phyloP scores from a whole-genome alignment of 208 protist genomes.

The Acanthamoeba triangularis region DNA sequence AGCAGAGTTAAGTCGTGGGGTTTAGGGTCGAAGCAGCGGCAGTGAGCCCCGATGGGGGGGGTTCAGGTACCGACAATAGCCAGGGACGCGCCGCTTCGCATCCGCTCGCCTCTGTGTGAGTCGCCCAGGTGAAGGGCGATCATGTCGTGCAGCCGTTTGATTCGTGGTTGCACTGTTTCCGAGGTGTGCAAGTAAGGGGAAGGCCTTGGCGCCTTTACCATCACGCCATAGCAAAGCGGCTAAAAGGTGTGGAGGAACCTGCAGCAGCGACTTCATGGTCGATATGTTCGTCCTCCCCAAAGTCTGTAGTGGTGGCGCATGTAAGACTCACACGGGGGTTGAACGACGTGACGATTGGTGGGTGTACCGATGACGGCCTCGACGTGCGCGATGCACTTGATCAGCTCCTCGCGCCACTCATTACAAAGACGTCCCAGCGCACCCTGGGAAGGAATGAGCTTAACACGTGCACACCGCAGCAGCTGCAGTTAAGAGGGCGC shows the following conservation, averaged over 20 bases:
- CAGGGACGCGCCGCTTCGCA: slow-evolving; percentile 84
- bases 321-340: background rate
- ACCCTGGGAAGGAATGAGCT: slow-evolving; percentile 70
- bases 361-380: slow-evolving; percentile 89
- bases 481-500: no score
- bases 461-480: background rate
- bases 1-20: no score
- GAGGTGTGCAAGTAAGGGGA: background rate
- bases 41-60: background rate
- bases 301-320: slow-evolving; percentile 78
- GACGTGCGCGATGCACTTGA: slow-evolving; percentile 87
- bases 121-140: slow-evolving; percentile 82
- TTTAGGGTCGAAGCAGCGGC: no score
- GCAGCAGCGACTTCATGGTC: slow-evolving; percentile 74
- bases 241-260: background rate
- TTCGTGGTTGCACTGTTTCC: slow-evolving; percentile 74
- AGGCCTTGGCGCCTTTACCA: background rate
- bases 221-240: background rate
- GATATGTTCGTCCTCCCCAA: slow-evolving; percentile 92
- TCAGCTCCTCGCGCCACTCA: slow-evolving; percentile 74
- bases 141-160: slow-evolving; percentile 59
- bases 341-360: background rate
- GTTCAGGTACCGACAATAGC: slow-evolving; percentile 85
- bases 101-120: slow-evolving; percentile 79
- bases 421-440: slow-evolving; percentile 79